Evolutionary conservation across 2,329 filamentous ascomycete genomes (phyloP), one percentile per base, ranked within the genome.

Genomic region (Gaeumannomyces tritici): DNA sequence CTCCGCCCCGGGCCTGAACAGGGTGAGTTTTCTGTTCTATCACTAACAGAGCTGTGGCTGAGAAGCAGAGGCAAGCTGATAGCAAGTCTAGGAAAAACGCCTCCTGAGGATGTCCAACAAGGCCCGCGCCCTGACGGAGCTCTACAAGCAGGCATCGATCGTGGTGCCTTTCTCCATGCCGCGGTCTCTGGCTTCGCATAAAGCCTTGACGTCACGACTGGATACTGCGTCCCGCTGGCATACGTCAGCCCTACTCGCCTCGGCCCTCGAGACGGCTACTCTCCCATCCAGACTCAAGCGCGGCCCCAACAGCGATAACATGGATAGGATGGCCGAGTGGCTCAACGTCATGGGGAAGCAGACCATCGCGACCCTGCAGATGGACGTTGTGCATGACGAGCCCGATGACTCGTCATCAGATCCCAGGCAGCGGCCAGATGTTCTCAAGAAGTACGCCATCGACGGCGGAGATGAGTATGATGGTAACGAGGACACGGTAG

Each of bases 281-380:
- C 75, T 98, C 18, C 89, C 90, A 8, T 88, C 90, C 1, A 83
- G 93, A 3, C 75, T 96, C 33, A 81, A 80, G 33, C 73, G 79
- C 13, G 59, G 59, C 3, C 33, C 28, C 2, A 73, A 73, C 4
- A 72, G 68, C 65, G 80, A 70, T 28, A 85, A 81, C 1, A 75
- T 95, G 57, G 80, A 83, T 54, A 81, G 86, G 60, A 74, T 93
- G 57, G 83, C 87, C 35, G 83, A 85, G 62, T 79, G 83, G 15
- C 76, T 96, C 61, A 93, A 91, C 67, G 81, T 85, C 33, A 87
- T 89, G 63, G 91, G 90, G n/a, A 89, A 86, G 64, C 91, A 93
- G 70, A 89, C 85, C 29, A 86, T 98, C 42, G 90, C 89, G 8
- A 87, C 88, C 64, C 78, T 96, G 59, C 83, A 86, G 63, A 85